Evolutionary conservation across 2,329 filamentous ascomycete species (phyloP).

Genomic region (Penicillium glabrum): DNA sequence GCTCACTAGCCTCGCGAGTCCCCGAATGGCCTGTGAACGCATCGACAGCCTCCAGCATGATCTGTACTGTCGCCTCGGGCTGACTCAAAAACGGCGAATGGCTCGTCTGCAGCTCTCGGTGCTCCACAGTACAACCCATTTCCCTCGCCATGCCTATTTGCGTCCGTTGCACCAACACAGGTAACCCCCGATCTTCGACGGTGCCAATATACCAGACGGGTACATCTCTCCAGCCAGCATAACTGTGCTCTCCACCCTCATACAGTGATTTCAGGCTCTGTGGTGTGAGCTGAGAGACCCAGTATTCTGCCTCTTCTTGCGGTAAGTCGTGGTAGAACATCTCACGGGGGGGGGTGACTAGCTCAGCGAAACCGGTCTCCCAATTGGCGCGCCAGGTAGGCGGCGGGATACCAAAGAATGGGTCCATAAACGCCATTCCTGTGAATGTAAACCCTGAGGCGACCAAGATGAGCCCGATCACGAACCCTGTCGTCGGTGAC

Average conservation of each 20-base stretch:
- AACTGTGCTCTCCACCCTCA: conserved; percentile 46
- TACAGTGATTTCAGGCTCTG: conserved; percentile 49
- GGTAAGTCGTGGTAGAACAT: conserved; percentile 55
- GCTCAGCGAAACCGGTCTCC: conserved; percentile 43
- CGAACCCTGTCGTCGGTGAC: conserved; percentile 31
- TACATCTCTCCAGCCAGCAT: conserved; percentile 52
- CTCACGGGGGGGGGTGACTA: conserved; percentile 39
- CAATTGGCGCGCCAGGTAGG: conserved; percentile 43
- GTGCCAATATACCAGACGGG: conserved; percentile 51
- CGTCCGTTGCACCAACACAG: conserved; percentile 42
- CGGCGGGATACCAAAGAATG: conserved; percentile 43
- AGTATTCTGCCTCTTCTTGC: conserved; percentile 43
- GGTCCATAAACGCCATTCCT: conserved; percentile 44
- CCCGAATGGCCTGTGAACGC: conserved; percentile 23
- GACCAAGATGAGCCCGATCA: conserved; percentile 48
- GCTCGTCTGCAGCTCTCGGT: conserved; percentile 46
- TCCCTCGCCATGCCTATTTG: conserved; percentile 41
- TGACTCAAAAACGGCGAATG: conserved; percentile 54
- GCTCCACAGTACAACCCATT: conserved; percentile 37
- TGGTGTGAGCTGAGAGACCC: conserved; percentile 41
- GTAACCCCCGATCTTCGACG: conserved; percentile 42
- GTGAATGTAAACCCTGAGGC: conserved; percentile 46
- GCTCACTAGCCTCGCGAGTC: not conserved
- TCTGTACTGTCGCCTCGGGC: conserved; percentile 40
- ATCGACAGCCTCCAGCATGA: conserved; percentile 40